These are phyloP conservation scores for Vitellaria paradoxa DNA, from an alignment of 179 eudicot species.

Conservation along the genomic window DNA sequence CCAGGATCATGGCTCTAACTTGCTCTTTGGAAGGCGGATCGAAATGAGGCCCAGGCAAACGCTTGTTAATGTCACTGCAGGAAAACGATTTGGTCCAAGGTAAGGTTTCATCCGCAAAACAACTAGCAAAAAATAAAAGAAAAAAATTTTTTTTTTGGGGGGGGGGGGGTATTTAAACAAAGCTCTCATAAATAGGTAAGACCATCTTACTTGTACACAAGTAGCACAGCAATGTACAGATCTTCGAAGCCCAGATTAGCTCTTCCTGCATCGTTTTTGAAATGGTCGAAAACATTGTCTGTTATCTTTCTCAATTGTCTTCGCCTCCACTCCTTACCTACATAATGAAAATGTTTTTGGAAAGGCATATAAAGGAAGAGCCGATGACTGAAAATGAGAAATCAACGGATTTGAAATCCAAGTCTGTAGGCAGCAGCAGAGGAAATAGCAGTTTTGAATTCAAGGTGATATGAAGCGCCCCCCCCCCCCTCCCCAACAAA, in stretches of 20 bases:
- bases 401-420: neutral
- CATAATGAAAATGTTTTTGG: conserved; percentile 1
- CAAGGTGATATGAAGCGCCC: neutral
- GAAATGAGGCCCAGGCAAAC: conserved; percentile 88
- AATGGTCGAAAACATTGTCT: conserved; percentile 58
- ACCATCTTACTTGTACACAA: conserved; percentile 73
- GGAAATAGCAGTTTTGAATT: neutral
- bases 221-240: conserved; percentile 75
- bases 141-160: neutral
- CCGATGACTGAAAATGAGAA: neutral
- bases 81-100: neutral
- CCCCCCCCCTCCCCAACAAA: too few relatives aligned
- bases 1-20: conserved; percentile 67
- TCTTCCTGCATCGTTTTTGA: conserved; percentile 48
- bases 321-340: conserved; percentile 87
- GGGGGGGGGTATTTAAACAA: neutral
- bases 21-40: conserved; percentile 82
- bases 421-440: neutral
- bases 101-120: neutral
- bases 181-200: neutral
- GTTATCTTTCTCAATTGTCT: conserved; percentile 63
- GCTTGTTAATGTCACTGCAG: conserved; percentile 81
- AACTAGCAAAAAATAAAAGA: neutral
- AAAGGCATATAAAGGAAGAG: neutral
- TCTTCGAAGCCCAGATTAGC: conserved; percentile 72